phyloP scores from a whole-genome alignment of 331 rosid species.

The Pyrus hybrid region DNA sequence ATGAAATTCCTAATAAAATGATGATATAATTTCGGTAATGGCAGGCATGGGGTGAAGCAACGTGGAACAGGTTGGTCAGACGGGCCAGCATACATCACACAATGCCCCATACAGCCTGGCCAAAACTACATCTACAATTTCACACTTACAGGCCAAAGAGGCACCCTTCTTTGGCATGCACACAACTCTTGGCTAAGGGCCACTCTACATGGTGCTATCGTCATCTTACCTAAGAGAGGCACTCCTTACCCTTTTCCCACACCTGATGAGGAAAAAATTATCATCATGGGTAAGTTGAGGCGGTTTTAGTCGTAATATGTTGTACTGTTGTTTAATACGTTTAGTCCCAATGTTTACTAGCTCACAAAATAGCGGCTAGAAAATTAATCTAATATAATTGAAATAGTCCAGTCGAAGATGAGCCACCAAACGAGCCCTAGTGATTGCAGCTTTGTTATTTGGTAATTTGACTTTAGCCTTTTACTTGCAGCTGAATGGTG shows the following conservation, averaged over 20 bases:
- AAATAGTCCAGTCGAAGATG: not conserved
- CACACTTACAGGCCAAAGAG: conserved; percentile 57
- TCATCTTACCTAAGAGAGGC: conserved; percentile 50
- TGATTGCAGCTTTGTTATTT: not conserved
- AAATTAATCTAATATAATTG: too few relatives aligned
- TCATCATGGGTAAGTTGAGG: conserved; percentile 36
- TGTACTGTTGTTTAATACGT: too few relatives aligned
- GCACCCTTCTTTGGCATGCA: conserved; percentile 84
- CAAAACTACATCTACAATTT: conserved; percentile 54
- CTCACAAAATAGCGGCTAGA: not conserved
- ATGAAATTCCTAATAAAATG: not conserved
- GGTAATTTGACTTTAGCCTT: not conserved
- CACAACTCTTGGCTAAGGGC: conserved; percentile 78
- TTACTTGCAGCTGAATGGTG: conserved; percentile 60
- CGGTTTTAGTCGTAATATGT: not conserved
- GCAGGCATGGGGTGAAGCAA: conserved; percentile 72
- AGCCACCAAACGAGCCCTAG: not conserved
- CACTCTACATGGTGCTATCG: conserved; percentile 60
- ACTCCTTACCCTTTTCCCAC: conserved; percentile 59
- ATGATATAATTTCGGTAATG: not conserved
- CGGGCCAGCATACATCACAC: conserved; percentile 66
- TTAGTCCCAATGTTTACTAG: not conserved
- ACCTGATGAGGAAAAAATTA: conserved; percentile 47
- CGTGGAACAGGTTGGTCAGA: conserved; percentile 52
- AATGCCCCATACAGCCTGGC: conserved; percentile 64